Percentiles rank a stretch among this genome's conserved stretches.
Evolutionary conservation across 2,329 filamentous ascomycete genomes (phyloP).

Genomic region (Apiospora saccharicola): DNA sequence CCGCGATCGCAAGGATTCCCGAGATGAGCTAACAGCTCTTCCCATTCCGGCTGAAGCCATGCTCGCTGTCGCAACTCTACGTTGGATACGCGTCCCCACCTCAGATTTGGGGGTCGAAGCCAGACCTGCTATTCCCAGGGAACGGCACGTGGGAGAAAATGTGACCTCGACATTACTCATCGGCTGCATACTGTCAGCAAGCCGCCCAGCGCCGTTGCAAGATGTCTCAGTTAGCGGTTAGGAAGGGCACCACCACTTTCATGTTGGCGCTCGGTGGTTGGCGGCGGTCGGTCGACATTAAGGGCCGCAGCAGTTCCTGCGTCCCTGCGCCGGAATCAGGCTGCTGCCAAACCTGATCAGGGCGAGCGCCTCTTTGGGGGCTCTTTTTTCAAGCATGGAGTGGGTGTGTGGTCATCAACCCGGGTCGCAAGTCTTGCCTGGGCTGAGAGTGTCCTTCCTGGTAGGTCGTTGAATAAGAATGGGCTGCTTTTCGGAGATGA

Average conservation of each 20-base stretch:
- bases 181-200: constrained; percentile 11
- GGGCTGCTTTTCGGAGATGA: not conserved
- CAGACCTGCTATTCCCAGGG: not conserved
- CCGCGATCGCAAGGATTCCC: constrained; percentile 12
- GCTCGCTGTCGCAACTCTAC: not conserved
- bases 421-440: not conserved
- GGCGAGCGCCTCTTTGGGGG: constrained; percentile 4
- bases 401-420: not conserved
- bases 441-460: not conserved
- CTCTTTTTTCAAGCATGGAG: not conserved
- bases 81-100: not conserved
- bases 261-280: not conserved
- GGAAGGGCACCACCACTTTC: not conserved
- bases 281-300: not conserved
- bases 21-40: not conserved
- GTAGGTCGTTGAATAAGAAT: not conserved
- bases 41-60: not conserved
- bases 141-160: not conserved
- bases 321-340: constrained; percentile 2
- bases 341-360: not conserved
- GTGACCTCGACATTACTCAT: not conserved
- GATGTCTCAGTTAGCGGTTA: not conserved
- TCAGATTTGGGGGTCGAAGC: not conserved
- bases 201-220: not conserved
- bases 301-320: not conserved